Evolutionary conservation across 1,284 basidiomycete genomes (phyloP).

Genomic region (Omphalotus olearius): DNA sequence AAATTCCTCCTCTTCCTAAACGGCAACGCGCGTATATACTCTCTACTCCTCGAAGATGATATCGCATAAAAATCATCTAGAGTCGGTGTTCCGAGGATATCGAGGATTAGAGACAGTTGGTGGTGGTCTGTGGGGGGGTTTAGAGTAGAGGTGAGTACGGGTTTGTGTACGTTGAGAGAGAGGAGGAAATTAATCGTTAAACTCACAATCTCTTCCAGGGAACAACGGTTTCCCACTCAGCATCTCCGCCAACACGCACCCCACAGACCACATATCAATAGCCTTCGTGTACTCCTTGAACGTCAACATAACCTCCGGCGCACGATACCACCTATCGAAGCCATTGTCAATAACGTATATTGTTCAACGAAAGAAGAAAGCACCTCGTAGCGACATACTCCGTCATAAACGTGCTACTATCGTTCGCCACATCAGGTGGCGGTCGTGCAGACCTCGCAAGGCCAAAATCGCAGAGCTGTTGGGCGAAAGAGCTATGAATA

Average conservation of each 20-base stretch:
- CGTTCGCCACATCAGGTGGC: slow-evolving; percentile 79
- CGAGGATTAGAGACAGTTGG: slow-evolving; percentile 86
- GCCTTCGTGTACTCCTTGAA: slow-evolving; percentile 95
- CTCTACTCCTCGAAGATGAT: slow-evolving; percentile 78
- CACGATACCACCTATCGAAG: slow-evolving; percentile 74
- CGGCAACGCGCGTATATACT: slow-evolving; percentile 86
- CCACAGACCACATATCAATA: slow-evolving; percentile 94
- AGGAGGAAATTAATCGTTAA: too few relatives aligned
- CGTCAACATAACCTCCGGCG: slow-evolving; percentile 95
- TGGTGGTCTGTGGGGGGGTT: slow-evolving; percentile 69
- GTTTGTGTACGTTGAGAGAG: too few relatives aligned
- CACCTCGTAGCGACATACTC: slow-evolving; percentile 85
- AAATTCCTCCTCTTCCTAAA: slow-evolving; percentile 61
- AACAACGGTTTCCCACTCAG: slow-evolving; percentile 91
- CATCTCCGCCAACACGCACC: slow-evolving; percentile 98
- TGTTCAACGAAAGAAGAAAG: too few relatives aligned
- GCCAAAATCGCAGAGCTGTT: slow-evolving; percentile 73
- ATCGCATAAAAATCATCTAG: slow-evolving; percentile 91
- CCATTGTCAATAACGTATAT: too few relatives aligned
- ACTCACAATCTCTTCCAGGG: slow-evolving; percentile 80
- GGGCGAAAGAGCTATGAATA: too few relatives aligned
- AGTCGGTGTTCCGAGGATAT: slow-evolving; percentile 90
- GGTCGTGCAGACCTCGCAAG: slow-evolving; percentile 83
- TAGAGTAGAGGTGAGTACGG: too few relatives aligned
- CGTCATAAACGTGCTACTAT: slow-evolving; percentile 89